These are phyloP conservation scores for Rubus parviflorus DNA, from an alignment of 306 rosid species.

Conservation along the genomic window DNA sequence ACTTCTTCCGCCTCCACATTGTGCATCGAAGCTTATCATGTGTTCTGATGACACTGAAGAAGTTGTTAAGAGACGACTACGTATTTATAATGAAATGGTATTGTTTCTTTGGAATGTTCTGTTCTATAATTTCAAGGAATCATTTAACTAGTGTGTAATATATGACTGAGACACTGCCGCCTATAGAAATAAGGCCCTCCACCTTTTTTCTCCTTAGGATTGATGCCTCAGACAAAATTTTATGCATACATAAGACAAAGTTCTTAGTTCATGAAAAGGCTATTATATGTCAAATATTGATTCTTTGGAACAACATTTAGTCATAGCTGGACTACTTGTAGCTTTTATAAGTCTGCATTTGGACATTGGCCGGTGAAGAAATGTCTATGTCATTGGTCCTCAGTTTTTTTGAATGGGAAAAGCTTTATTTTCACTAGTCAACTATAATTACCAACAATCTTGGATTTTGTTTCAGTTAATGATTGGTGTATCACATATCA, in stretches of 20 bases:
- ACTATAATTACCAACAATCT: not conserved
- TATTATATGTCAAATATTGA: constrained; percentile 1
- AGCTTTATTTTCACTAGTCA: not conserved
- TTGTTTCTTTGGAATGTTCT: constrained; percentile 7
- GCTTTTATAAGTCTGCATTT: not conserved
- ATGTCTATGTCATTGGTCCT: not conserved
- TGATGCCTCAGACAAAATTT: not conserved
- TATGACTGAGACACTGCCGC: constrained; percentile 6
- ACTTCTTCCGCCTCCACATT: constrained; percentile 48
- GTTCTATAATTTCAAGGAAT: not conserved
- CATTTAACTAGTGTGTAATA: not conserved
- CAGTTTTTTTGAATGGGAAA: not conserved
- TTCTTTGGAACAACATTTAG: not conserved
- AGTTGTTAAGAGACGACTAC: constrained; percentile 46
- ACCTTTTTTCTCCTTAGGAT: not conserved
- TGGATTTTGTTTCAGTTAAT: not conserved
- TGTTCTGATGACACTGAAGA: constrained; percentile 49
- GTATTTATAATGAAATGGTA: constrained; percentile 46
- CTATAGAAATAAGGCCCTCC: not conserved
- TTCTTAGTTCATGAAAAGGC: not conserved
- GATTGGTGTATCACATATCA: not conserved
- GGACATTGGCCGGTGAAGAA: not conserved
- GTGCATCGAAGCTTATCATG: constrained; percentile 47
- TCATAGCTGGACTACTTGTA: not conserved
- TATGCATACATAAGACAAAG: not conserved